Conservation (phyloP, 257 asterid species). For the Gentiana dahurica region DNA sequence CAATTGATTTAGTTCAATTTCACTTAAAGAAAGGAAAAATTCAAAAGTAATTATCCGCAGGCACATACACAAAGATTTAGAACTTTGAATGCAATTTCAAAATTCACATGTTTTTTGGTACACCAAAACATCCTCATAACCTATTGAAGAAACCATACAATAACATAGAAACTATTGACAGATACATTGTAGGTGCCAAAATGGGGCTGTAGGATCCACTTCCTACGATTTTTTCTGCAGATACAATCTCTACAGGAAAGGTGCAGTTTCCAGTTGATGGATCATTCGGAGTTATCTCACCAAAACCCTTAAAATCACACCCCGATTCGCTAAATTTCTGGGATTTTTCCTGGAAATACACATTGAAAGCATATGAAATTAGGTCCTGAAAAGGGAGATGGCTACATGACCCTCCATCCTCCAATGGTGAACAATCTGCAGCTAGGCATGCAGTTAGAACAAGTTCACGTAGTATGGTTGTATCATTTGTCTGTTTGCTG, state of each 20-base stretch:
- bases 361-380: constrained; percentile 44
- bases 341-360: constrained; percentile 25
- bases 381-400: constrained; percentile 2
- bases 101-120: not conserved
- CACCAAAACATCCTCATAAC: not conserved
- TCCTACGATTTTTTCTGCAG: constrained; percentile 1
- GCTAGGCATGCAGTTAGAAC: constrained; percentile 18
- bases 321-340: constrained; percentile 35
- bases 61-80: too few relatives aligned
- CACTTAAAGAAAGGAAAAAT: too few relatives aligned
- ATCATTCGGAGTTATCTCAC: constrained; percentile 6
- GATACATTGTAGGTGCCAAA: not conserved
- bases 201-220: not conserved
- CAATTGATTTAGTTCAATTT: too few relatives aligned
- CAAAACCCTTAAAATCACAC: constrained; percentile 25
- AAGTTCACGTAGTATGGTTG: not conserved
- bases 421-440: constrained; percentile 39
- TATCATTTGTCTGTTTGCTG: constrained; percentile 4
- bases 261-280: constrained; percentile 21
- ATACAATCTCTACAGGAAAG: constrained; percentile 33
- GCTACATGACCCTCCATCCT: constrained; percentile 16
- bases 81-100: too few relatives aligned
- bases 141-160: not conserved
- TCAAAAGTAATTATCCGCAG: too few relatives aligned
- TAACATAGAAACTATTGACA: too few relatives aligned